Evolutionary conservation across 2,329 filamentous ascomycete species (phyloP), one percentile per base, ranked within the genome.

Genomic region (Niveomyces coronatus): DNA sequence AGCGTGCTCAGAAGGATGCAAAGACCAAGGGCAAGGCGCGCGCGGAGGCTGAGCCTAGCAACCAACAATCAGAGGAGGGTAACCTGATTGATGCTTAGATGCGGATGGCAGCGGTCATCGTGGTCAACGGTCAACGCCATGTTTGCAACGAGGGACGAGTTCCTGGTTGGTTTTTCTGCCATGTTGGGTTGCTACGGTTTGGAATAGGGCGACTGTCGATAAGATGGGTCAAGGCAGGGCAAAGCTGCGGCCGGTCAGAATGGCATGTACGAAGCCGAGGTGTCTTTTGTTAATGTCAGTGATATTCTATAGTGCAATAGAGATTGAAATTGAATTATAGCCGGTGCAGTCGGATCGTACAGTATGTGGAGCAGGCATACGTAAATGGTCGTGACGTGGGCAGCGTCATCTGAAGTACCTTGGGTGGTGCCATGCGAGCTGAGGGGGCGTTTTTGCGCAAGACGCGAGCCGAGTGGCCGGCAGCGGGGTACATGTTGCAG

Each of bases 1-100:
- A 81, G 56, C 71, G 83, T 49, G 74, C 76, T 40, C 65, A 71
- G 35, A 71, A 71, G 51, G 72, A 78, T 45, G 63, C 71, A 46
- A 81, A 82, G 65, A 65, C 65, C 44, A 80, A 80, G 67, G 69
- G 65, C 46, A 73, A 76, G 61, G 67, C 68, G 44, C 64, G 64
- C 40, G 65, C 62, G 45, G 64, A 65, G 48, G 60, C 49, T 15
- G 49, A 53, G 40, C 48, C n/a, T n/a, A n/a, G n/a, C n/a, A 60
- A 61, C 40, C 59, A 60, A 45, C 56, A 62, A 45, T 60, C 61
- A 50, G 54, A 61, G 47, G 70, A 76, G 54, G 73, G 71, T 59
- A 76, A 76, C 60, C 59, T 79, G 47, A 74, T 79, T 55, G 74
- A 79, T 51, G 70, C 72, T 54, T 77, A 55, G 33, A 33, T 14